These are phyloP conservation scores for Lolium rigidum DNA, from an alignment of 176 grass and related monocot genomes.

Conservation along the genomic window DNA sequence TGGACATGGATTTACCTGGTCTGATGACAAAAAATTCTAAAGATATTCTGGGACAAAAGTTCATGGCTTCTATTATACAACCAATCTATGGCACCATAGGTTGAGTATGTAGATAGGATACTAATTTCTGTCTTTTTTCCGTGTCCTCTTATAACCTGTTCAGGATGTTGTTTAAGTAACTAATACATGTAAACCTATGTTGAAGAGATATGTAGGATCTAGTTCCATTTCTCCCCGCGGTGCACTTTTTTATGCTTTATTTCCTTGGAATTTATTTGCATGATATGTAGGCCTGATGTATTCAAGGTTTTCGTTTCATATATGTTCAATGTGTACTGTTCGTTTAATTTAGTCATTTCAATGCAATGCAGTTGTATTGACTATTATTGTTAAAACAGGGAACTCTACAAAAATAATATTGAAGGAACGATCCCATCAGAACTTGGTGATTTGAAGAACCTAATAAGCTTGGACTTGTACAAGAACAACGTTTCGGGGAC, in stretches of 20 bases:
- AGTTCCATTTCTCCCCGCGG: background rate
- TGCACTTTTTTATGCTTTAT: constrained; percentile 12
- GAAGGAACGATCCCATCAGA: constrained; percentile 81
- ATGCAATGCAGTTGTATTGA: constrained; percentile 34
- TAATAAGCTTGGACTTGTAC: constrained; percentile 96
- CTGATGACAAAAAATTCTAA: background rate
- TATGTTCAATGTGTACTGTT: no score
- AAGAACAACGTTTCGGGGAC: constrained; percentile 91
- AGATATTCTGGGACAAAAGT: background rate
- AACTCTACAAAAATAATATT: constrained; percentile 98
- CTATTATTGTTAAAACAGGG: constrained; percentile 56
- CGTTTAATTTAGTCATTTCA: background rate
- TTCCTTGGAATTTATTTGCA: background rate
- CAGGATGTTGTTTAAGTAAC: background rate
- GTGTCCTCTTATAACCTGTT: constrained; percentile 13
- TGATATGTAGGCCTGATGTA: background rate
- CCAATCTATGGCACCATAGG: background rate
- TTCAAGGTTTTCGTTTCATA: constrained; percentile 5
- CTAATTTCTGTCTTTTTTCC: background rate
- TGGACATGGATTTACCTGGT: constrained; percentile 7
- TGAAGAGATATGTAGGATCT: background rate
- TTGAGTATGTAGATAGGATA: background rate
- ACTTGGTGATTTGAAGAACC: constrained; percentile 83
- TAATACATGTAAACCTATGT: background rate
- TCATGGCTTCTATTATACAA: background rate